phyloP scores from a whole-genome alignment of 2,329 filamentous ascomycete species.

The Eutypa lata region DNA sequence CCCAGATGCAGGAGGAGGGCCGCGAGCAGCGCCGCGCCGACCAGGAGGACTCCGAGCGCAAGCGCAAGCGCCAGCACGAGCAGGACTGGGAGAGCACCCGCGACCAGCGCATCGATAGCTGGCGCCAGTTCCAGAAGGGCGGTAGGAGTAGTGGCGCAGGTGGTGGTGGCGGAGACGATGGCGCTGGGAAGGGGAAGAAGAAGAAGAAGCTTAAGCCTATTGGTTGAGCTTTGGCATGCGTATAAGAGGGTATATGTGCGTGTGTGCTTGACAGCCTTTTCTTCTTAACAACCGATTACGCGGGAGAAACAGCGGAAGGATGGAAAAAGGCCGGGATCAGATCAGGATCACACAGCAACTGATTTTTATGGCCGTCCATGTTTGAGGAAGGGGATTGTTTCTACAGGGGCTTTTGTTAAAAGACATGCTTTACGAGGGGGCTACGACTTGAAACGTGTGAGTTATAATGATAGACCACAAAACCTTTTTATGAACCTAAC shows the following conservation, averaged over 20 bases:
- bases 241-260: background rate
- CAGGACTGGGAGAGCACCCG: conserved; percentile 92
- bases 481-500: conserved; percentile 30
- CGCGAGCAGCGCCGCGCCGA: conserved; percentile 83
- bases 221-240: conserved; percentile 42
- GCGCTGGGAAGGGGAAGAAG: conserved; percentile 53
- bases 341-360: background rate
- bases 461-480: conserved; percentile 31
- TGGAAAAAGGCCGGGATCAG: no score
- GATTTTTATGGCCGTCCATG: conserved; percentile 1
- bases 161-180: conserved; percentile 30
- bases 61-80: conserved; percentile 87
- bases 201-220: conserved; percentile 70
- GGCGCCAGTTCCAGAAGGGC: conserved; percentile 86
- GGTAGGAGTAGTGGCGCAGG: no score
- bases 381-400: conserved; percentile 2
- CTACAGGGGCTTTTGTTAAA: background rate
- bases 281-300: no score
- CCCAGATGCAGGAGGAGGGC: conserved; percentile 94
- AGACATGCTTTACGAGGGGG: conserved; percentile 3
- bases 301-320: no score
- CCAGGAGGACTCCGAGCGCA: conserved; percentile 75
- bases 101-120: conserved; percentile 88
- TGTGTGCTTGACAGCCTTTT: background rate
- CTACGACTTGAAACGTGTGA: conserved; percentile 21